phyloP scores from a whole-genome alignment of 768 basidiomycete genomes.

The Dacryopinax primogenitus region DNA sequence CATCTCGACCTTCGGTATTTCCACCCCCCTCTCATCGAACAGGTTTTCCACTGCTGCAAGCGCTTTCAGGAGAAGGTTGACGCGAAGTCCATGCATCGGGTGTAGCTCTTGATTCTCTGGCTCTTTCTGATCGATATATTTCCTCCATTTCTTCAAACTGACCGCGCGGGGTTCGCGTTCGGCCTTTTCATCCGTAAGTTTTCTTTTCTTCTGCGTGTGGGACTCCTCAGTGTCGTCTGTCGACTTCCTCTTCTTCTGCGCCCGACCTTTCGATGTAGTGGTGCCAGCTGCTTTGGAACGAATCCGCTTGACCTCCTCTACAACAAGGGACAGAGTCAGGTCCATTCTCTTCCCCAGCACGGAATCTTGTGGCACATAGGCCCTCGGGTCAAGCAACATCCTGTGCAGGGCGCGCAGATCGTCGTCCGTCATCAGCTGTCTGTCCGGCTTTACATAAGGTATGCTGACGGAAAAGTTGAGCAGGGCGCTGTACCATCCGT shows the following conservation, averaged over 20 bases:
- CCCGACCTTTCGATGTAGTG: no score
- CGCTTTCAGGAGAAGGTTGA: neutral
- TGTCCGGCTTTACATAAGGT: neutral
- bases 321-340: neutral
- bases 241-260: no score
- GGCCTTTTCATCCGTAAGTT: neutral
- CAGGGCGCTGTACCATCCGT: slow-evolving; percentile 4
- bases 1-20: neutral
- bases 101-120: neutral
- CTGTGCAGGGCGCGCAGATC: neutral
- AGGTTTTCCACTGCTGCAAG: neutral
- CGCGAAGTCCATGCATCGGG: neutral
- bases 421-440: neutral
- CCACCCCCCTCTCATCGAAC: neutral
- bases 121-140: no score
- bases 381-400: neutral
- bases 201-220: no score
- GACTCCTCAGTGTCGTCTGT: no score
- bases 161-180: neutral
- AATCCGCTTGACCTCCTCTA: neutral
- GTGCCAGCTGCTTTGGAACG: no score
- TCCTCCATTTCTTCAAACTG: neutral
- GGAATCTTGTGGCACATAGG: neutral
- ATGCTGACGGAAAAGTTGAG: neutral
- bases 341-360: neutral